Base-by-base conservation (phyloP, 768 basidiomycete species). In the Lactifluus pinguis region DNA sequence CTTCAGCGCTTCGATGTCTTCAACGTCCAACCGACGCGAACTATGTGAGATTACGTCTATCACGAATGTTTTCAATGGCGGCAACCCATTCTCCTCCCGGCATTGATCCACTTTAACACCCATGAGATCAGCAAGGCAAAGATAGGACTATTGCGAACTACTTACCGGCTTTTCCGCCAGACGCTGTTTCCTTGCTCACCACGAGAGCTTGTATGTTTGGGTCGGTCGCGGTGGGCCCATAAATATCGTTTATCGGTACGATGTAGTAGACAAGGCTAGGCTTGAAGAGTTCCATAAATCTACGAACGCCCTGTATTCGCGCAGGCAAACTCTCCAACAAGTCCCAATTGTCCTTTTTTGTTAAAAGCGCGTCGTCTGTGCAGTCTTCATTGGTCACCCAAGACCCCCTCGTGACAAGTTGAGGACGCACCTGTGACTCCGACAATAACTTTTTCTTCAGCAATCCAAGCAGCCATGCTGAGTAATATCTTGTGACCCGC, bases 401-500 rank as follows among this genome's bases (percentile, higher is more conserved):
- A 25, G 15, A 34, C 44, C 21, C 17, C 38, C n/a, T 55, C 49
- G 50, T 17, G 3, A 51, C 25, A n/a, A 66, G 19, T 30, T 29
- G 3, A 7, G 38, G 34, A 34, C 79, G 68, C 59, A 88, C 91
- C 87, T 55, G 92, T 90, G 42, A 98, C 76, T 5, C 97, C 97
- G 65, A 98, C 84, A 62, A 98, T 91, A 68, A 98, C 74, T 72
- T 93, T 94, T 63, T 79, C 72, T 48, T 74, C 70, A 0, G 94
- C 79, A 58, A 98, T 84, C 80, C 87, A 93, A 1, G 90, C 85
- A 13, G 83, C 87, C 85, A 97, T 92, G 68, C 92, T 90, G 11
- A 99, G 81, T 32, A 99, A 82, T 61, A 99, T 95, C 74, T 97
- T 97, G 76, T 99, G 97, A 0, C 95, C 97, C 4, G 93, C 84